Evolutionary conservation across 331 rosid species (phyloP), one percentile per base, ranked within the genome.

Genomic region (Rhamnella rubrinervis): DNA sequence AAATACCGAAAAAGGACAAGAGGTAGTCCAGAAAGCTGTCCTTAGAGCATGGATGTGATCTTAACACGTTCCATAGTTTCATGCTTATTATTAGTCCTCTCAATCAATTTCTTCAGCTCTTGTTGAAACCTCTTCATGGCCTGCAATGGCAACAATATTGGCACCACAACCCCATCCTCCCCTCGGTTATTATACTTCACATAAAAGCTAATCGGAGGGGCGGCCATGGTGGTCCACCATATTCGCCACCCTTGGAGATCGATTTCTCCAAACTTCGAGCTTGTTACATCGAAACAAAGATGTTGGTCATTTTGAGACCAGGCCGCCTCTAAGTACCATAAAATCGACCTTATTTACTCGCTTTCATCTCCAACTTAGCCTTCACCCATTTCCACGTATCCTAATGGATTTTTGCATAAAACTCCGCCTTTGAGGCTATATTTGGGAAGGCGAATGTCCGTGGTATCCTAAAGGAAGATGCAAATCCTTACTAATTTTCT

Each of bases 151-250:
- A 73, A 64, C 0, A 35, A 51, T 0, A 73, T 53, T 7, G 71
- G 71, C 25, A 65, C 71, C 63, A 73, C 61, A 41, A 64, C 19
- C 23, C 65, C 38, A 16, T 64, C 16, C 6, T 72, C 20, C 18
- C 75, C 75, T 2, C 66, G 19, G 35, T 50, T 70, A 28, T 16
- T 74, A 25, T 65, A 65, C 35, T 21, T 19, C 25, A 66, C 56
- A 56, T 15, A 67, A 51, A 62, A 73, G 52, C 78, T 73, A 15
- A 81, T 46, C 31, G 9, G 37, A 0, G 75, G 77, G 4, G 21
- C 8, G 37, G 86, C 59, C 61, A 68, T 81, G 72, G 57, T 2
- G 46, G 55, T 5, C 87, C 85, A 4, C 49, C 71, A 67, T 3
- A 52, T 5, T 0, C 71, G 61, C 71, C 71, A 67, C 18, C 25